Conservation (phyloP, 345 rosid species). For the Cardamine resedifolia region DNA sequence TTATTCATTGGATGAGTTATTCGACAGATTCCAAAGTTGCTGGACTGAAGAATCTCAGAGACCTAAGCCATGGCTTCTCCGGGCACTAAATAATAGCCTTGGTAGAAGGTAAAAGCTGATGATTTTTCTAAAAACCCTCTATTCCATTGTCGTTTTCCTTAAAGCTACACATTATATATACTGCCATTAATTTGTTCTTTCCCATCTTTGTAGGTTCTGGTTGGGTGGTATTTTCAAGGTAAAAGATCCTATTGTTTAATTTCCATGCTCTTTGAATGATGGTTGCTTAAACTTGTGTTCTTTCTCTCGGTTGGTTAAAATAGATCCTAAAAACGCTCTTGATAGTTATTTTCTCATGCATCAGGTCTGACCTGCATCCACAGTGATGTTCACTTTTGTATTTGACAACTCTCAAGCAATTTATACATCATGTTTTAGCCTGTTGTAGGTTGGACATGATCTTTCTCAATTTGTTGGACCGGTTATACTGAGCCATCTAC, state of each 20-base stretch:
- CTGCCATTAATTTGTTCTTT: neutral
- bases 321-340: neutral
- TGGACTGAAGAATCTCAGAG: constrained; percentile 73
- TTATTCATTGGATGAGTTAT: constrained; percentile 5
- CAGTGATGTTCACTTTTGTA: constrained; percentile 25
- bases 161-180: neutral
- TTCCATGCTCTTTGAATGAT: neutral
- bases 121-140: neutral
- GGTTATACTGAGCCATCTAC: constrained; percentile 66
- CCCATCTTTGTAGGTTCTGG: constrained; percentile 67
- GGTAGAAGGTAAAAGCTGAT: constrained; percentile 63
- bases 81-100: constrained; percentile 80
- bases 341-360: neutral
- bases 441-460: constrained; percentile 71
- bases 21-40: constrained; percentile 66
- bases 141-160: constrained; percentile 2
- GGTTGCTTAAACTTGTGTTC: constrained; percentile 7
- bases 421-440: constrained; percentile 18
- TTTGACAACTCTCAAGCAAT: constrained; percentile 24
- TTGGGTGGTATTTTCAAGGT: constrained; percentile 91
- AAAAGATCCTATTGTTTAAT: constrained; percentile 15
- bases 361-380: constrained; percentile 6
- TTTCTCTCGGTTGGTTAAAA: constrained; percentile 13
- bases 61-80: constrained; percentile 82
- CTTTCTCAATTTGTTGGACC: constrained; percentile 92